A percentile compares a stretch with the other conserved stretches of the same genome.
phyloP scores from a whole-genome alignment of 768 basidiomycete genomes.

The Russula ochroleuca region DNA sequence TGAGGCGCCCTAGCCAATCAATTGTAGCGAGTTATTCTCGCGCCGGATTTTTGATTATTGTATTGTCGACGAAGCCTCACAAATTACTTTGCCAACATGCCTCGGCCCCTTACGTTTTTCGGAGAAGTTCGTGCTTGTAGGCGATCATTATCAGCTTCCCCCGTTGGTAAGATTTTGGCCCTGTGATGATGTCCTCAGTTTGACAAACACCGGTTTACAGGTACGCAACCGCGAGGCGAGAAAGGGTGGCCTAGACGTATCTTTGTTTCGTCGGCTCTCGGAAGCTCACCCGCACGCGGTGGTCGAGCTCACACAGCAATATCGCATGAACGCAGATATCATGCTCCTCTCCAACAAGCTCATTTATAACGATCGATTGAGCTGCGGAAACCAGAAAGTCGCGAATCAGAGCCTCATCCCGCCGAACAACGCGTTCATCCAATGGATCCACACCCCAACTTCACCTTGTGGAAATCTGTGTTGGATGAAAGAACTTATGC shows the following conservation, averaged over 20 bases:
- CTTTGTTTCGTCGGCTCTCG: conserved; percentile 84
- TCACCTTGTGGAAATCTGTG: conserved; percentile 43
- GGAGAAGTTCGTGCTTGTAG: conserved; percentile 88
- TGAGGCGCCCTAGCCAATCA: background rate
- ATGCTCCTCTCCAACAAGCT: conserved; percentile 87
- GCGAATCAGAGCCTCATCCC: conserved; percentile 56
- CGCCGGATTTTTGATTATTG: conserved; percentile 90
- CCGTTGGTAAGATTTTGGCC: conserved; percentile 60
- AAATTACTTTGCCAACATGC: conserved; percentile 94
- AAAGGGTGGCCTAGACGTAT: conserved; percentile 82
- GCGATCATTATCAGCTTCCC: conserved; percentile 96
- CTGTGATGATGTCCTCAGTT: background rate
- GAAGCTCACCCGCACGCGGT: conserved; percentile 84
- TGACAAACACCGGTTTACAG: conserved; percentile 38
- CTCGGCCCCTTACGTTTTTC: conserved; percentile 90
- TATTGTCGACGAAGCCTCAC: conserved; percentile 97
- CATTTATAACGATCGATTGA: conserved; percentile 73
- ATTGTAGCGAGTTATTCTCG: conserved; percentile 72
- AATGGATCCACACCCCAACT: conserved; percentile 40
- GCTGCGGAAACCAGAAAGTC: conserved; percentile 72
- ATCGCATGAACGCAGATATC: conserved; percentile 95
- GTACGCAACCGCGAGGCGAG: conserved; percentile 78
- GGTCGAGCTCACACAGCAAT: conserved; percentile 82
- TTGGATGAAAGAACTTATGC: conserved; percentile 66
- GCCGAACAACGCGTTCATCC: conserved; percentile 44